A percentile compares a stretch with the other conserved stretches of the same genome.
These are phyloP conservation scores for Fusarium sp. DNA, from an alignment of 2,329 filamentous ascomycete genomes.

Conservation along the genomic window DNA sequence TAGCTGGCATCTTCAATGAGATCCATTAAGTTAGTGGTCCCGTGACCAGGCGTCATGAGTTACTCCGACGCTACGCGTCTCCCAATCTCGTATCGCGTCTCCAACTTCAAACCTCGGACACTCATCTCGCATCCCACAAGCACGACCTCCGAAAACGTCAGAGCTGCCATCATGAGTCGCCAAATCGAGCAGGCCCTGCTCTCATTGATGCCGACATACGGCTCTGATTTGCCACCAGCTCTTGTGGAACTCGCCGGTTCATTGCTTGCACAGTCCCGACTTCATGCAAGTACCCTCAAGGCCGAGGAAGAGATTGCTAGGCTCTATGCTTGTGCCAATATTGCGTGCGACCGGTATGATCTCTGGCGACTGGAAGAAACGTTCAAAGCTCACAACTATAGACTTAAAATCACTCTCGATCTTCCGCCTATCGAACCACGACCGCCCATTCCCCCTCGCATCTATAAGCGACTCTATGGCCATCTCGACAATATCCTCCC, in stretches of 20 bases:
- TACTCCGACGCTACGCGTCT: constrained; percentile 22
- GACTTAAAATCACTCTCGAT: constrained; percentile 77
- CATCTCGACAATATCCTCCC: constrained; percentile 79
- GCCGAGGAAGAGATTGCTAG: constrained; percentile 88
- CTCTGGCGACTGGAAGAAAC: too few species aligned
- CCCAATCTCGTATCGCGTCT: constrained; percentile 11
- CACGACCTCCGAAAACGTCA: not conserved
- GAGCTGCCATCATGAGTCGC: constrained; percentile 67
- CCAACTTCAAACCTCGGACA: constrained; percentile 7
- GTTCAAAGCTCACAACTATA: constrained; percentile 44
- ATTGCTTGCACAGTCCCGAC: constrained; percentile 80
- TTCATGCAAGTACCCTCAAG: constrained; percentile 78
- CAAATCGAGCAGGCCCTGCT: constrained; percentile 75
- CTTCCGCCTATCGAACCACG: constrained; percentile 77
- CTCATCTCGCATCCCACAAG: not conserved
- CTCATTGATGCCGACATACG: constrained; percentile 77
- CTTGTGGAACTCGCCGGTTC: constrained; percentile 75
- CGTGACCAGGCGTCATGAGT: constrained; percentile 33
- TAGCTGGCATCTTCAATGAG: constrained; percentile 1
- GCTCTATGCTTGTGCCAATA: constrained; percentile 81
- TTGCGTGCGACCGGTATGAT: constrained; percentile 82
- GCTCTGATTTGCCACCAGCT: constrained; percentile 69
- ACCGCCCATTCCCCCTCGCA: constrained; percentile 77
- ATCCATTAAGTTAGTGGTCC: not conserved
- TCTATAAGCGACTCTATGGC: constrained; percentile 83